phyloP scores from a whole-genome alignment of 2,329 filamentous ascomycete species.

The Aspergillus sclerotialis region DNA sequence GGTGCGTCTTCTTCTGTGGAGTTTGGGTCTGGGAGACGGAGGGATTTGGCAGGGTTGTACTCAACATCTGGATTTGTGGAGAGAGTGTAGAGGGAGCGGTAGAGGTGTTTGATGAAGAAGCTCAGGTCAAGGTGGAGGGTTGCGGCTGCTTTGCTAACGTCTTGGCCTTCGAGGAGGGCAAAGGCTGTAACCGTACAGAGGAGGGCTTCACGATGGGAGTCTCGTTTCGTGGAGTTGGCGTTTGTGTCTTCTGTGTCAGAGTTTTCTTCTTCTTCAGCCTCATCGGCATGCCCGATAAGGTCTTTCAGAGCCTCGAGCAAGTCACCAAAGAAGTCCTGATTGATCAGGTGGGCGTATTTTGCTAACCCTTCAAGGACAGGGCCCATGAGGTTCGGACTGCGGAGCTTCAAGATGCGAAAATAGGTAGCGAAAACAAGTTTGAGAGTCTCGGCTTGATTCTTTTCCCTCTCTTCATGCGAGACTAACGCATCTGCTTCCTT shows the following conservation, averaged over 20 bases:
- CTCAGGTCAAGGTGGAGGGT: constrained; percentile 82
- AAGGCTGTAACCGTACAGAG: constrained; percentile 96
- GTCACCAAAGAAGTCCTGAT: constrained; percentile 98
- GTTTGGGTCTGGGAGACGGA: constrained; percentile 63
- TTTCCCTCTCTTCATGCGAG: constrained; percentile 83
- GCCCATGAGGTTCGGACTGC: constrained; percentile 82
- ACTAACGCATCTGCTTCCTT: constrained; percentile 84
- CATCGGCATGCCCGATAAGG: constrained; percentile 68
- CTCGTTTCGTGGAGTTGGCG: constrained; percentile 50
- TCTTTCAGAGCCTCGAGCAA: constrained; percentile 91
- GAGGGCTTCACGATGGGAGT: constrained; percentile 76
- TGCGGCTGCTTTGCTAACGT: constrained; percentile 75
- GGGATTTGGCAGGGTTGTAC: constrained; percentile 62
- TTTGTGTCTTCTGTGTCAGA: constrained; percentile 36
- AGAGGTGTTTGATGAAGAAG: constrained; percentile 93
- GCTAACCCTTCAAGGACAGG: constrained; percentile 90
- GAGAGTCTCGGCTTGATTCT: constrained; percentile 89
- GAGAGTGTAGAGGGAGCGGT: constrained; percentile 72
- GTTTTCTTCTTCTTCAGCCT: constrained; percentile 36
- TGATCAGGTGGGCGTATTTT: constrained; percentile 92
- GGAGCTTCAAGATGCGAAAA: constrained; percentile 85
- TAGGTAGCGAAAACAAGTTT: constrained; percentile 95
- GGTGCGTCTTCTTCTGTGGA: constrained; percentile 32
- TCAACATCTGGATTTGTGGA: constrained; percentile 82
- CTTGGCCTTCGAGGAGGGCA: constrained; percentile 90